Evolutionary conservation across 106 monocot genomes (phyloP).

Genomic region (Xerophyta viscosa): DNA sequence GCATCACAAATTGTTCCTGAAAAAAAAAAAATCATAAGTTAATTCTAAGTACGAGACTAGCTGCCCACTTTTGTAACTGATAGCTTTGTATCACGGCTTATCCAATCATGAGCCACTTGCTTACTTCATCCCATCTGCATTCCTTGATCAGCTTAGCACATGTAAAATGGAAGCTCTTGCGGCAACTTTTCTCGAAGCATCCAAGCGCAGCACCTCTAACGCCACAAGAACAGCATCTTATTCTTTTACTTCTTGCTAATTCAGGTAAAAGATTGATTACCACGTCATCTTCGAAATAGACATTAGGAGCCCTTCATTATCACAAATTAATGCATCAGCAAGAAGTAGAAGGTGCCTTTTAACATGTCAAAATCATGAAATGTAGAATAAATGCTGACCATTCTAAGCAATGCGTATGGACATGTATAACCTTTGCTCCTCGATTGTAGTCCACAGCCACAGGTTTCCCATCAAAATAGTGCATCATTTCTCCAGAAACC

Average conservation of each 20-base stretch:
- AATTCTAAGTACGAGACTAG: no score
- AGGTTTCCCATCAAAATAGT: constrained; percentile 70
- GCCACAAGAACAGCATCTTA: constrained; percentile 80
- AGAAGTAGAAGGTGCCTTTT: background rate
- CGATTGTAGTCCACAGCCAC: constrained; percentile 49
- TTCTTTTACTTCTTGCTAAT: constrained; percentile 79
- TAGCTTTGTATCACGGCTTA: no score
- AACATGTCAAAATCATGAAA: no score
- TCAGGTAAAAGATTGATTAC: constrained; percentile 67
- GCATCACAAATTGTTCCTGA: constrained; percentile 96
- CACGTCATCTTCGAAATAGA: constrained; percentile 75
- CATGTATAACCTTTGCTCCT: constrained; percentile 52
- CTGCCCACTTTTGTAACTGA: no score
- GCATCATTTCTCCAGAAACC: constrained; percentile 91
- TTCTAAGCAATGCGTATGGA: constrained; percentile 86
- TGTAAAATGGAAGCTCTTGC: constrained; percentile 87
- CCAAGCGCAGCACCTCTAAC: constrained; percentile 94
- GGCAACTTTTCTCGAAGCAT: constrained; percentile 81
- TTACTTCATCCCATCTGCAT: constrained; percentile 85
- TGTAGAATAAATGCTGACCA: constrained; percentile 35
- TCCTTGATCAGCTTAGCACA: constrained; percentile 81
- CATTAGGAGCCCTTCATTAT: constrained; percentile 84
- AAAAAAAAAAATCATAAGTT: no score
- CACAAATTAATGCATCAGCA: background rate
- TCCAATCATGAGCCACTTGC: background rate